These are phyloP conservation scores for Ogataea siamensis DNA, from an alignment of 805 yeast species.

Conservation along the genomic window DNA sequence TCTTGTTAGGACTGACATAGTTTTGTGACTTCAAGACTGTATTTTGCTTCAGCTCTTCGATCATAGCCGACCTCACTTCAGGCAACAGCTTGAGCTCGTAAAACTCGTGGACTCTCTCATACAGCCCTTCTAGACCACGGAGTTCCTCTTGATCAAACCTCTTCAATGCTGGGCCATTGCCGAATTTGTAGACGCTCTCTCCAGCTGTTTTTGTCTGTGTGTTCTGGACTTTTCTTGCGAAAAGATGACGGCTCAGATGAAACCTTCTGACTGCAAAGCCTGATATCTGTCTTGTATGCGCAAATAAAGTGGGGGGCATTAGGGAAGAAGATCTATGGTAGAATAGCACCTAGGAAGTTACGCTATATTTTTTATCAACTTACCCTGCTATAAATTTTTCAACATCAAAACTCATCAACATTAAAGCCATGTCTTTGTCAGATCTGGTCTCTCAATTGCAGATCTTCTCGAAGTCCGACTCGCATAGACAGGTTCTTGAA, in stretches of 20 bases:
- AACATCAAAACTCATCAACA: slow-evolving; percentile 5
- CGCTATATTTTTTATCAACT: slow-evolving; percentile 2
- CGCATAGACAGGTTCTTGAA: slow-evolving; percentile 35
- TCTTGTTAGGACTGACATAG: slow-evolving; percentile 27
- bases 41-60: slow-evolving; percentile 48
- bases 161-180: slow-evolving; percentile 47
- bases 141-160: slow-evolving; percentile 37
- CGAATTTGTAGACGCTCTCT: slow-evolving; percentile 37
- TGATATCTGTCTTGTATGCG: no score
- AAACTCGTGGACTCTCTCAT: slow-evolving; percentile 59
- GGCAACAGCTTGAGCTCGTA: slow-evolving; percentile 67
- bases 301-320: no score
- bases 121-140: slow-evolving; percentile 36
- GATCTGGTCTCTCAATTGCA: slow-evolving; percentile 36
- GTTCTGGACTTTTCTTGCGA: no score
- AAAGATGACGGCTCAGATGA: no score
- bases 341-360: no score
- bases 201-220: background rate
- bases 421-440: slow-evolving; percentile 23
- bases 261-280: no score
- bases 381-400: slow-evolving; percentile 14
- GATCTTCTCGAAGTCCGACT: slow-evolving; percentile 36
- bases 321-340: no score
- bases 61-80: slow-evolving; percentile 58
- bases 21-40: slow-evolving; percentile 41